Evolutionary conservation across 2,329 filamentous ascomycete species (phyloP).

Genomic region (Pyrenochaeta sp.): DNA sequence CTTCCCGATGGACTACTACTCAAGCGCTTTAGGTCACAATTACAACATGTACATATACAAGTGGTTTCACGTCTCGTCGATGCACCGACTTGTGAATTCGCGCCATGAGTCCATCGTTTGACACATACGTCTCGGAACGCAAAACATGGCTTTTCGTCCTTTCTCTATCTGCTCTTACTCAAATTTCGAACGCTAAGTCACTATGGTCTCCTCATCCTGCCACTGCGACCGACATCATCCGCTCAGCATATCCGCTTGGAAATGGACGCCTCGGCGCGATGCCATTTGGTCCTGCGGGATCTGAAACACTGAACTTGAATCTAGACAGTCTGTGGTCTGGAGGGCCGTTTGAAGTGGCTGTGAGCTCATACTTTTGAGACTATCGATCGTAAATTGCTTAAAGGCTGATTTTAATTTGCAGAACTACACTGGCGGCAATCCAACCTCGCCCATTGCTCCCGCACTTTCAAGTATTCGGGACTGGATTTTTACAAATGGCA

Average conservation of each 20-base stretch:
- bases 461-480: conserved; percentile 55
- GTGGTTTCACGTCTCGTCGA: neutral
- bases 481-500: conserved; percentile 60
- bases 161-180: neutral
- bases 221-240: conserved; percentile 30
- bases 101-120: neutral
- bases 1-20: neutral
- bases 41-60: neutral
- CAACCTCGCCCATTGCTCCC: conserved; percentile 42
- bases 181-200: conserved; percentile 19
- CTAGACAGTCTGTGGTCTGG: conserved; percentile 61
- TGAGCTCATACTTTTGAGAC: conserved; percentile 26
- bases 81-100: neutral
- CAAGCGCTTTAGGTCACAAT: neutral
- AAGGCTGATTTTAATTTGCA: conserved; percentile 11
- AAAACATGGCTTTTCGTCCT: neutral
- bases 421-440: conserved; percentile 60
- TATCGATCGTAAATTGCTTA: neutral
- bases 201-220: conserved; percentile 32
- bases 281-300: conserved; percentile 54
- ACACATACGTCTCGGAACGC: neutral
- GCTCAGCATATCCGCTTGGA: conserved; percentile 55
- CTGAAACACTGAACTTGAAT: conserved; percentile 57
- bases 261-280: conserved; percentile 60
- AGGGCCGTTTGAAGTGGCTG: conserved; percentile 57